A percentile compares a stretch with the other conserved stretches of the same genome.
phyloP scores from a whole-genome alignment of 768 basidiomycete species.

The Auriculariales sp. region DNA sequence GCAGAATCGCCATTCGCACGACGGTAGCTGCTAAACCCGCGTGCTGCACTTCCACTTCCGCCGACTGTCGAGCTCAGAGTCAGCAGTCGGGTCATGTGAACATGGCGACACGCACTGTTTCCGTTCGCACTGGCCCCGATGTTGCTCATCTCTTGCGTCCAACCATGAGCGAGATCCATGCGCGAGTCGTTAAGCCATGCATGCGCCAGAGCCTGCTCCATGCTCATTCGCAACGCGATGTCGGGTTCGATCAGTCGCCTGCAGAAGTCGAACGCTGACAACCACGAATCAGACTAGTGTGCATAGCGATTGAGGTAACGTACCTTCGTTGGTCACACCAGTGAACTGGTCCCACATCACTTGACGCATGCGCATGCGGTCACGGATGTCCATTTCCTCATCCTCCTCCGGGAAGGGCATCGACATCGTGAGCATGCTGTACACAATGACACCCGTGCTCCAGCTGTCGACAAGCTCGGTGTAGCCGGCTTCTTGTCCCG shows the following conservation, averaged over 20 bases:
- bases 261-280: no score
- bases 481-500: conserved; percentile 59
- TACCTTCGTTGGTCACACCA: conserved; percentile 33
- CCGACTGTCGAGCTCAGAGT: no score
- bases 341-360: conserved; percentile 49
- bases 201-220: conserved; percentile 53
- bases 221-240: conserved; percentile 54
- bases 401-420: conserved; percentile 74
- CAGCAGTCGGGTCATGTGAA: no score
- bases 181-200: conserved; percentile 44
- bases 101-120: no score
- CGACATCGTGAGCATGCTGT: conserved; percentile 62
- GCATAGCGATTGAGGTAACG: conserved; percentile 9
- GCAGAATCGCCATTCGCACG: no score
- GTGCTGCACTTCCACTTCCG: no score
- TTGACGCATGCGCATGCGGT: conserved; percentile 38
- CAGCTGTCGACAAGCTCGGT: conserved; percentile 86
- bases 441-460: conserved; percentile 92
- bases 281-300: not conserved
- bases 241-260: conserved; percentile 57
- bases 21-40: no score
- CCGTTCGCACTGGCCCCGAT: no score
- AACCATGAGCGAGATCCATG: not conserved
- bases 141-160: no score
- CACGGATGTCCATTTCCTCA: conserved; percentile 39